Base-by-base conservation (phyloP, 495 filamentous ascomycete species). In the Penicillium diatomitis region DNA sequence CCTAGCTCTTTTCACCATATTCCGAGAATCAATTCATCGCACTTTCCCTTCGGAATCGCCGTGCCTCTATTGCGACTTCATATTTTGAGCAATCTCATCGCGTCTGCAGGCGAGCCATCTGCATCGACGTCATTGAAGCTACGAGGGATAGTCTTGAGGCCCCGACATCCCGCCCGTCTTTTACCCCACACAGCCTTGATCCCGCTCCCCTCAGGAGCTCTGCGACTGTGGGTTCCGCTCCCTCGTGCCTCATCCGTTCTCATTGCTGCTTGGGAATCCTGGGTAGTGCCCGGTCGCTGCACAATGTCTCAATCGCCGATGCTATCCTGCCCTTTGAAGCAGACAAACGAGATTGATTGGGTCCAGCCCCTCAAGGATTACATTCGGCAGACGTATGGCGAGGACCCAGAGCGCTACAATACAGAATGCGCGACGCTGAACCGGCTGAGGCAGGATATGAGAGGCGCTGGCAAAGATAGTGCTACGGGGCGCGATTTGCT, bases 271-370 rank as follows among this genome's bases (percentile, higher is more conserved):
- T 71, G 66, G 71, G 71, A 69, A 67, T 20, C 20, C 20, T 20
- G 20, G 20, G 20, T 20, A 20, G 20, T 20, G 20, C 20, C 20
- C 20, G 20, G 20, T 20, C 20, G 20, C 20, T 20, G 20, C 20
- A 79, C 64, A 65, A 86, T 86, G 82, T 75, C 78, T 67, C 83
- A 89, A 71, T 79, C 88, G 62, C 88, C 90, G 41, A 96, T 96
- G 90, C 82, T 96, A 48, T 89, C 86, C 54, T 82, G 81, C 76
- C 90, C 90, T 63, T 74, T 95, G 62, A 96, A 98, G 85, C 90
- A 92, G 66, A 98, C 92, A 53, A 96, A 91, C 75, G 92, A 98
- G 75, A 95, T 97, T 63, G 92, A 98, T 78, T 98, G 94, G 94
- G 79, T 96, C 52, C 76, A 79, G 30, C 94, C 92, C 47, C 79